Evolutionary conservation across 208 protist genomes (phyloP).

Genomic region (Trypanosoma cruzi): DNA sequence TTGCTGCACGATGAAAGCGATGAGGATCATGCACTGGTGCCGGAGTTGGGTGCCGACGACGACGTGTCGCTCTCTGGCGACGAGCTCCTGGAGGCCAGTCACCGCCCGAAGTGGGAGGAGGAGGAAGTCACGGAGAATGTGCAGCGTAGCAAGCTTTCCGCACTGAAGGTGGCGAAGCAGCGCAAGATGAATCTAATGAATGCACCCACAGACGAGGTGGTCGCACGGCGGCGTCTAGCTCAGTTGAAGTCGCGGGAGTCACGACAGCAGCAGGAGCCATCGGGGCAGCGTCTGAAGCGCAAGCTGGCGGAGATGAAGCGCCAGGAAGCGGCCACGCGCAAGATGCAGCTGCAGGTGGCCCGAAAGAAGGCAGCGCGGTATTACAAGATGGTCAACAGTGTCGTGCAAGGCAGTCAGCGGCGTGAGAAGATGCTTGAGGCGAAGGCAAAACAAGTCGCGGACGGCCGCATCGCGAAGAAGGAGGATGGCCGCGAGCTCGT

Average conservation of each 20-base stretch:
- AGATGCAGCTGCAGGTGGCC: constrained; percentile 91
- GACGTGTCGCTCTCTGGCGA: constrained; percentile 88
- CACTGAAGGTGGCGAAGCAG: constrained; percentile 90
- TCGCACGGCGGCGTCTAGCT: constrained; percentile 71
- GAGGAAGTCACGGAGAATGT: constrained; percentile 87
- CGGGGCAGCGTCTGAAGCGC: constrained; percentile 60
- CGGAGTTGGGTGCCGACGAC: constrained; percentile 73
- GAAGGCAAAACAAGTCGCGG: constrained; percentile 79
- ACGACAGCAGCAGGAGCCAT: constrained; percentile 37
- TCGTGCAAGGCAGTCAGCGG: constrained; percentile 63
- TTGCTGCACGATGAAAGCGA: constrained; percentile 52
- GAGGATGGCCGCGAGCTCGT: constrained; percentile 65
- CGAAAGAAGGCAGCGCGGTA: constrained; percentile 90
- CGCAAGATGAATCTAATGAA: constrained; percentile 90
- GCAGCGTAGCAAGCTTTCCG: constrained; percentile 70
- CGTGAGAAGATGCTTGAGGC: constrained; percentile 58
- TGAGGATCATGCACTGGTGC: constrained; percentile 58
- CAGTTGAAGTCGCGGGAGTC: constrained; percentile 50
- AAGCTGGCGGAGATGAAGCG: constrained; percentile 71
- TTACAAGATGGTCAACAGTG: constrained; percentile 91
- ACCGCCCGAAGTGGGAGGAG: constrained; percentile 65
- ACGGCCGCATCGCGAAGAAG: constrained; percentile 58
- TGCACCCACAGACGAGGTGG: constrained; percentile 79
- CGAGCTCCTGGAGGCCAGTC: constrained; percentile 62
- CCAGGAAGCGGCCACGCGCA: constrained; percentile 75